These are phyloP conservation scores for Gracilariopsis chorda DNA, from an alignment of 23 red algal species.

Conservation along the genomic window DNA sequence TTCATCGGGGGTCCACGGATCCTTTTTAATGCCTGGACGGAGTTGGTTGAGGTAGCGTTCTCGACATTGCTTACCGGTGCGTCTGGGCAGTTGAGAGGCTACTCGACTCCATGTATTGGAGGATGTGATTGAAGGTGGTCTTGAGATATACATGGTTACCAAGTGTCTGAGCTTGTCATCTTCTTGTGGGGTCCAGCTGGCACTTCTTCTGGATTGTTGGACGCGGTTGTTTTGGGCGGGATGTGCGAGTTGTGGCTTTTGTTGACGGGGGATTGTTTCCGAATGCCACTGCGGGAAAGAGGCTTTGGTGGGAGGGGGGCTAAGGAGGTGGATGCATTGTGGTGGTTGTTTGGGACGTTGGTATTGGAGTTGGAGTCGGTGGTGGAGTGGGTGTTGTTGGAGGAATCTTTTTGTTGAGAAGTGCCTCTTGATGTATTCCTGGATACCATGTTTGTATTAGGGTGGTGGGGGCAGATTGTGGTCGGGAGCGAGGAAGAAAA, in stretches of 20 bases:
- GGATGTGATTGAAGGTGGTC: constrained; percentile 55
- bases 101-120: constrained; percentile 83
- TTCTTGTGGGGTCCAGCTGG: constrained; percentile 78
- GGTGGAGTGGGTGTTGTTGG: too few species aligned
- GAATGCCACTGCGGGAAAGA: background rate
- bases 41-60: constrained; percentile 97
- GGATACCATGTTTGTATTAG: too few species aligned
- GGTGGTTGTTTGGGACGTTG: background rate
- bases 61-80: constrained; percentile 94
- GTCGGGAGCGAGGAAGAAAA: too few species aligned
- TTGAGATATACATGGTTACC: constrained; percentile 48
- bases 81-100: constrained; percentile 64
- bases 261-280: background rate
- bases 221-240: background rate
- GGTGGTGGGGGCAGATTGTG: too few species aligned
- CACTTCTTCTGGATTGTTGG: background rate
- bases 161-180: constrained; percentile 70
- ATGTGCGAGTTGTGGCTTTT: background rate
- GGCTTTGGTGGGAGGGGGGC: background rate
- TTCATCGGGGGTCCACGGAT: constrained; percentile 84
- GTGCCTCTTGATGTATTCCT: too few species aligned
- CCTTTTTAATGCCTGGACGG: constrained; percentile 73
- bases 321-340: background rate
- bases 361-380: too few species aligned
- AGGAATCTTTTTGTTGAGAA: too few species aligned